A percentile compares a stretch with the other conserved stretches of the same genome.
These are phyloP conservation scores for Eremomyces bilateralis DNA, from an alignment of 495 filamentous ascomycete genomes.

Conservation along the genomic window DNA sequence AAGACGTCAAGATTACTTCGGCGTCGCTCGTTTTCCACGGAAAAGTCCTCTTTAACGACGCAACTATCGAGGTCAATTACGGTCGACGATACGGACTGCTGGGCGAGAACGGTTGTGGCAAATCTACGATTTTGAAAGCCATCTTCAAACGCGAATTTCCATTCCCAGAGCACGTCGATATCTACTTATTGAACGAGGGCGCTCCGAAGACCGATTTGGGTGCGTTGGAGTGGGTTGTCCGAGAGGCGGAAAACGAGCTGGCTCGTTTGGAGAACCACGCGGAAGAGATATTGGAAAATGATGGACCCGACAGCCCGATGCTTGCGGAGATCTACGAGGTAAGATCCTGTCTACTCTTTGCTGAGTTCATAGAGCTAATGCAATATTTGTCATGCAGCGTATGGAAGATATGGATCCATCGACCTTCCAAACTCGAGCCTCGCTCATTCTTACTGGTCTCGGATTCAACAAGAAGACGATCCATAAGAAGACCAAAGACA, in stretches of 20 bases:
- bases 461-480: constrained; percentile 97
- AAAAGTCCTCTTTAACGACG: constrained; percentile 82
- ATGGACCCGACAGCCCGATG: constrained; percentile 79
- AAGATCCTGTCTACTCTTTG: constrained; percentile 17
- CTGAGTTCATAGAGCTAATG: too few species aligned
- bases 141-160: constrained; percentile 87
- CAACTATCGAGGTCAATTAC: constrained; percentile 80
- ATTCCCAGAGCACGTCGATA: constrained; percentile 90
- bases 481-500: constrained; percentile 98
- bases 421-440: constrained; percentile 95
- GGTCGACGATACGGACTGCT: constrained; percentile 84
- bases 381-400: constrained; percentile 40
- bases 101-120: constrained; percentile 97
- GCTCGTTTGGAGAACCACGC: constrained; percentile 68
- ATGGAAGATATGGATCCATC: constrained; percentile 99
- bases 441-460: constrained; percentile 92
- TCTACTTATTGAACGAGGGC: constrained; percentile 96
- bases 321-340: constrained; percentile 93
- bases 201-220: constrained; percentile 76
- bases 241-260: constrained; percentile 85
- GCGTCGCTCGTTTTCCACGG: constrained; percentile 91
- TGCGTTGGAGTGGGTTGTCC: constrained; percentile 92
- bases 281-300: constrained; percentile 74
- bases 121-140: constrained; percentile 89
- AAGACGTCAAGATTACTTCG: constrained; percentile 93